phyloP scores from a whole-genome alignment of 208 protist species.

The Herpetomonas tarakana region DNA sequence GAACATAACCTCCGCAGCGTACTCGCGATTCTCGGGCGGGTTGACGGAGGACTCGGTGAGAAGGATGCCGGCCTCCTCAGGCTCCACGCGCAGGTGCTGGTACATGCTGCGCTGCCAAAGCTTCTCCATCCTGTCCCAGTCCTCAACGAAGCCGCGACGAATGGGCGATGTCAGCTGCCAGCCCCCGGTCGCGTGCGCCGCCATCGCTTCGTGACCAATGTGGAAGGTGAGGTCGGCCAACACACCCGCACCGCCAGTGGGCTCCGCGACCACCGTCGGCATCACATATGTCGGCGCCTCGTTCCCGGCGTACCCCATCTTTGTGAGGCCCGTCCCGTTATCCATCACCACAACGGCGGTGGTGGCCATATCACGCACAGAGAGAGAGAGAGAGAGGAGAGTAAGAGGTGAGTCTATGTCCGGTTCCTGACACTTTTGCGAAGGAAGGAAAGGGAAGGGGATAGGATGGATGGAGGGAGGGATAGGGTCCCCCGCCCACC shows the following conservation, averaged over 20 bases:
- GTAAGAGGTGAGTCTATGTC: neutral
- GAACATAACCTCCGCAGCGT: slow-evolving; percentile 99
- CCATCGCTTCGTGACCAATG: slow-evolving; percentile 95
- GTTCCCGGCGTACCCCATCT: slow-evolving; percentile 98
- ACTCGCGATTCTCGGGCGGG: slow-evolving; percentile 97
- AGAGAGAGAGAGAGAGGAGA: neutral
- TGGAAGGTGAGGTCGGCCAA: slow-evolving; percentile 94
- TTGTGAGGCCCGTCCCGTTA: slow-evolving; percentile 98
- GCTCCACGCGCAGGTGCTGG: slow-evolving; percentile 97
- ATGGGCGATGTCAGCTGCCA: slow-evolving; percentile 37
- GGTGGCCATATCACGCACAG: slow-evolving; percentile 6
- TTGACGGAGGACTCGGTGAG: slow-evolving; percentile 98
- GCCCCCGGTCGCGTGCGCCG: slow-evolving; percentile 13
- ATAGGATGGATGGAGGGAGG: too few species aligned
- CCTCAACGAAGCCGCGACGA: slow-evolving; percentile 91
- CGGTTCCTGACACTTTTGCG: neutral
- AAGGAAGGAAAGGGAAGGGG: too few species aligned
- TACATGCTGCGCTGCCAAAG: slow-evolving; percentile 98
- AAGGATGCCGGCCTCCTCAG: slow-evolving; percentile 96
- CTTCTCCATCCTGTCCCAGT: slow-evolving; percentile 98
- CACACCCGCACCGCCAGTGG: slow-evolving; percentile 20
- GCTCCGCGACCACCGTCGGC: slow-evolving; percentile 91
- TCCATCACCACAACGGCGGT: slow-evolving; percentile 97
- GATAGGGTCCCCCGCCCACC: too few species aligned
- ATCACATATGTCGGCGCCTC: slow-evolving; percentile 94